Evolutionary conservation across 306 rosid genomes (phyloP), one percentile per base, ranked within the genome.

Genomic region (Betula pendula): DNA sequence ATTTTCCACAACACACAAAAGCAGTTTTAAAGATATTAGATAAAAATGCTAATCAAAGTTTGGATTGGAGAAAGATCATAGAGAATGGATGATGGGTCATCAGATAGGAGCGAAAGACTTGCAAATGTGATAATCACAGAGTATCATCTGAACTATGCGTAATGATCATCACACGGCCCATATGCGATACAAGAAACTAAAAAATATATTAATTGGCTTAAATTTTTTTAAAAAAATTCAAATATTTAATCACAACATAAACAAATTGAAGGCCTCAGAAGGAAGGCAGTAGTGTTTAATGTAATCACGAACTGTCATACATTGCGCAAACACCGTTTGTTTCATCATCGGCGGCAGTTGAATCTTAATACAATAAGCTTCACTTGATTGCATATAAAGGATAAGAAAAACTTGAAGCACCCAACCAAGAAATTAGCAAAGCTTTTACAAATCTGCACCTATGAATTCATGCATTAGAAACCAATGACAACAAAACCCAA

Each of bases 81-180:
- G 8, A 9, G 2, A 10, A 5, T 2, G 33, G 10, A 56, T 56
- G 33, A 35, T 2, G 79, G 88, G 83, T 72, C 96, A 87, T 94
- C 98, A 91, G 96, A 93, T 94, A 90, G 97, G 94, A 90, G 97
- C 94, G 93, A 90, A 90, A 94, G 98, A 94, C 94, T 59, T 78
- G n/a, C 40, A 69, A 29, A 31, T 16, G n/a, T 7, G 35, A 6
- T 88, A 91, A 90, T 94, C 98, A 94, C 82, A 12, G 75, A 48
- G 15, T 72, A 76, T 94, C 98, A 94, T 79, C 79, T 94, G 98
- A 94, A 94, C 96, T 89, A 94, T 90, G 98, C 94, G n/a, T 38
- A 63, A 8, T 20, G 16, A 77, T 90, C 98, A 91, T 94, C 94
- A 87, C 55, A 29, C 79, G 87, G 87, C 87, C 92, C 79, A 1